Percentiles rank a stretch among this genome's conserved stretches.
phyloP scores from a whole-genome alignment of 495 filamentous ascomycete genomes.

The Aspergillus sclerotioniger region DNA sequence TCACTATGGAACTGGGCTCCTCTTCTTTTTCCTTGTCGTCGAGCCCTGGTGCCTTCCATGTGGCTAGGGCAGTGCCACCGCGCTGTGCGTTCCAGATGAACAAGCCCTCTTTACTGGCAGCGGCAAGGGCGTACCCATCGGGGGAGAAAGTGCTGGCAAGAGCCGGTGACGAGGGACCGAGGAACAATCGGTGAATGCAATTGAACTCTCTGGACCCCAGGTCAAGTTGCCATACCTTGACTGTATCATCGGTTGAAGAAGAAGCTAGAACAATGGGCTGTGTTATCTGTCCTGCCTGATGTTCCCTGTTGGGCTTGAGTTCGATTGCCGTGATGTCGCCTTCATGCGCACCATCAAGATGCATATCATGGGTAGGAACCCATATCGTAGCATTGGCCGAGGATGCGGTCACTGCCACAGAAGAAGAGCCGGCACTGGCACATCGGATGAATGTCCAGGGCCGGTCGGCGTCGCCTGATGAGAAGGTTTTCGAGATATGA shows the following conservation, averaged over 20 bases:
- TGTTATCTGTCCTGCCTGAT: slow-evolving; percentile 16
- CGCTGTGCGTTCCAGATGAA: slow-evolving; percentile 73
- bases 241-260: slow-evolving; percentile 57
- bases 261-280: slow-evolving; percentile 42
- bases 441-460: slow-evolving; percentile 43
- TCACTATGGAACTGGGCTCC: slow-evolving; percentile 27
- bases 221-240: slow-evolving; percentile 69
- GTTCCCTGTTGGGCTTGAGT: slow-evolving; percentile 32
- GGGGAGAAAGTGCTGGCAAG: slow-evolving; percentile 67
- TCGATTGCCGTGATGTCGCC: slow-evolving; percentile 49
- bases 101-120: slow-evolving; percentile 61
- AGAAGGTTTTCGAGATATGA: slow-evolving; percentile 34
- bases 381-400: slow-evolving; percentile 36
- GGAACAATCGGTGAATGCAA: slow-evolving; percentile 46
- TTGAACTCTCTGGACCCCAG: slow-evolving; percentile 58
- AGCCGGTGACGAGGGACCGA: slow-evolving; percentile 51
- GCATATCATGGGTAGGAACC: slow-evolving; percentile 47
- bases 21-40: slow-evolving; percentile 33
- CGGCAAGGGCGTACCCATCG: slow-evolving; percentile 69
- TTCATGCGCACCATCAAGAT: slow-evolving; percentile 40
- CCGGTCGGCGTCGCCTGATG: slow-evolving; percentile 26
- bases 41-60: slow-evolving; percentile 48
- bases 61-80: slow-evolving; percentile 62
- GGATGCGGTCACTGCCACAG: slow-evolving; percentile 39
- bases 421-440: slow-evolving; percentile 20